A percentile compares a stretch with the other conserved stretches of the same genome.
Conservation (phyloP, 768 basidiomycete genomes). For the Suillus hirtellus region DNA sequence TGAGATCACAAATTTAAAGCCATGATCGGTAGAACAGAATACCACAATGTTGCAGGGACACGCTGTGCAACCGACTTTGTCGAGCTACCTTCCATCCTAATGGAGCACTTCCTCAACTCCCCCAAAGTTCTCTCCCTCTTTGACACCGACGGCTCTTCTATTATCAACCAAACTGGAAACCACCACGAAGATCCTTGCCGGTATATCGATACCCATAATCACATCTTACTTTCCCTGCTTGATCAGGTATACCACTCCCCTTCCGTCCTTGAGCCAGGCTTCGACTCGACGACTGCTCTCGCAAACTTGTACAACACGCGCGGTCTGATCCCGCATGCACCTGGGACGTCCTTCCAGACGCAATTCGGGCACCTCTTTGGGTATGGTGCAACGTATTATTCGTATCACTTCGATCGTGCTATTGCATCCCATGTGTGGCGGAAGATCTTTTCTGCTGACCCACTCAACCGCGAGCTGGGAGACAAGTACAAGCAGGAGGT, state of each 20-base stretch:
- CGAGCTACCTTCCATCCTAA: slow-evolving; percentile 95
- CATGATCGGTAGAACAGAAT: slow-evolving; percentile 97
- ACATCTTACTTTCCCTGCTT: slow-evolving; percentile 84
- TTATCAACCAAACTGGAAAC: slow-evolving; percentile 52
- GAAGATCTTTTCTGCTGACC: slow-evolving; percentile 66
- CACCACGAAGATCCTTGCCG: slow-evolving; percentile 76
- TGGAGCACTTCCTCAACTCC: slow-evolving; percentile 96
- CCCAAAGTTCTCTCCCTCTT: slow-evolving; percentile 82
- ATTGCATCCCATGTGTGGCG: slow-evolving; percentile 93
- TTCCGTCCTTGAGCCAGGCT: slow-evolving; percentile 48
- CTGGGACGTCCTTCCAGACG: slow-evolving; percentile 89
- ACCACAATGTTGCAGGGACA: slow-evolving; percentile 97
- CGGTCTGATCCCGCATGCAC: slow-evolving; percentile 81
- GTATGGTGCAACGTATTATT: slow-evolving; percentile 97
- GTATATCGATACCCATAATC: slow-evolving; percentile 86
- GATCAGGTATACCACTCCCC: slow-evolving; percentile 92
- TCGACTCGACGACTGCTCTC: slow-evolving; percentile 74
- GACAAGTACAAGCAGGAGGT: slow-evolving; percentile 81
- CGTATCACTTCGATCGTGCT: slow-evolving; percentile 94
- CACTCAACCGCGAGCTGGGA: slow-evolving; percentile 70
- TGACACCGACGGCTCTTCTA: slow-evolving; percentile 49
- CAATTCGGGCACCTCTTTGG: slow-evolving; percentile 96
- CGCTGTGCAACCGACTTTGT: slow-evolving; percentile 98
- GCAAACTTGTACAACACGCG: slow-evolving; percentile 62
- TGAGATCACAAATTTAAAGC: slow-evolving; percentile 47